These are phyloP conservation scores for Trichoderma brevicompactum DNA, from an alignment of 2,329 filamentous ascomycete species.

Conservation along the genomic window DNA sequence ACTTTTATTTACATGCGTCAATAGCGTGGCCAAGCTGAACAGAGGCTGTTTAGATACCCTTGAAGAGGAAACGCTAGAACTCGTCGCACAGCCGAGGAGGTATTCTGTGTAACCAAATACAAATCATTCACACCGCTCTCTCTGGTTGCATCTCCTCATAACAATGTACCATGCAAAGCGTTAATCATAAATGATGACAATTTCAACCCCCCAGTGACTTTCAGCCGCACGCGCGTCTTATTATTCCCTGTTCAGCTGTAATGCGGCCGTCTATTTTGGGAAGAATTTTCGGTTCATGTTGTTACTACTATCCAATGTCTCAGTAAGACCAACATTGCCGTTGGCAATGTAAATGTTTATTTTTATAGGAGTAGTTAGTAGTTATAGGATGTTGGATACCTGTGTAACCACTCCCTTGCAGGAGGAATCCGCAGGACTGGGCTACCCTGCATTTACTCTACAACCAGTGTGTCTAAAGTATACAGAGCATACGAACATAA, in stretches of 20 bases:
- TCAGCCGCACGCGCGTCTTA: conserved; percentile 7
- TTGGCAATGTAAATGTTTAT: background rate
- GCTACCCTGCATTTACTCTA: too few species aligned
- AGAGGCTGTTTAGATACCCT: background rate
- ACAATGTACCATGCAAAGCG: background rate
- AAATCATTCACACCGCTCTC: background rate
- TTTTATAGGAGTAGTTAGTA: too few species aligned
- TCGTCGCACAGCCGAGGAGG: background rate
- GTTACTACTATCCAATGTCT: background rate
- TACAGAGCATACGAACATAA: too few species aligned
- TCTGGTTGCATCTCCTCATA: too few species aligned
- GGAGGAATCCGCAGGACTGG: too few species aligned
- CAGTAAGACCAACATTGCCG: background rate
- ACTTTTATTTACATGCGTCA: background rate
- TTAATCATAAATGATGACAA: background rate
- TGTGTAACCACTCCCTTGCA: too few species aligned
- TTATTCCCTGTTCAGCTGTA: background rate
- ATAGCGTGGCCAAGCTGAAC: background rate
- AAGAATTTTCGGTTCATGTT: background rate
- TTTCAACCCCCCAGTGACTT: background rate
- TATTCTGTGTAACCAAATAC: background rate
- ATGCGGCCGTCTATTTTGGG: background rate
- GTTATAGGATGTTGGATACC: too few species aligned
- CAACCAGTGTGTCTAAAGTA: too few species aligned
- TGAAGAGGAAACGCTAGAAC: background rate